Percentiles rank a stretch among this genome's conserved stretches.
Conservation (phyloP, 352 stramenopile species). For the Pythium dissotocum region DNA sequence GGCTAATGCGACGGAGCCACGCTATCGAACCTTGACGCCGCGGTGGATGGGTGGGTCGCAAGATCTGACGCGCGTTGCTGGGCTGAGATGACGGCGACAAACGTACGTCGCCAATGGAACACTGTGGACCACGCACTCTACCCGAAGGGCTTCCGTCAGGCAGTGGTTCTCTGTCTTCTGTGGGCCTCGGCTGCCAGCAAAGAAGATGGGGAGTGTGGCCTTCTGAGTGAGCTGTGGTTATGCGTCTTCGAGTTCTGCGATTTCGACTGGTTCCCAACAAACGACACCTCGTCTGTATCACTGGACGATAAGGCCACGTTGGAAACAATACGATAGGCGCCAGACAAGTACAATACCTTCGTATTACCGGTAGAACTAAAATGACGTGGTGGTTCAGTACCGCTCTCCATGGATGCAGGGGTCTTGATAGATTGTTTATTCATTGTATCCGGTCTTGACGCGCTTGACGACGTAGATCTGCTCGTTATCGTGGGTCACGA, state of each 20-base stretch:
- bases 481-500: slow-evolving; percentile 59
- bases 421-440: slow-evolving; percentile 2
- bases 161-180: background rate
- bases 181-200: background rate
- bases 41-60: too few species aligned
- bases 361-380: slow-evolving; percentile 2
- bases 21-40: too few species aligned
- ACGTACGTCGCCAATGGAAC: background rate
- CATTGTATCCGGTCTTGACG: slow-evolving; percentile 26
- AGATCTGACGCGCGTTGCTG: too few species aligned
- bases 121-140: background rate
- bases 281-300: too few species aligned
- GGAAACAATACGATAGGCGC: background rate
- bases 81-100: background rate
- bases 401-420: too few species aligned
- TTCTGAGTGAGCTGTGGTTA: background rate
- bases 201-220: background rate
- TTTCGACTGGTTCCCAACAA: too few species aligned
- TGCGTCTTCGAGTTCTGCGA: background rate
- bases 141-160: background rate
- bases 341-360: background rate
- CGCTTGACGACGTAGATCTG: slow-evolving; percentile 82
- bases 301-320: too few species aligned
- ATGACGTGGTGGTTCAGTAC: too few species aligned
- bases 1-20: too few species aligned